Percentiles rank a stretch among this genome's conserved stretches.
phyloP scores from a whole-genome alignment of 225 moss, liverwort and hornwort species.

The Polytrichum commune region DNA sequence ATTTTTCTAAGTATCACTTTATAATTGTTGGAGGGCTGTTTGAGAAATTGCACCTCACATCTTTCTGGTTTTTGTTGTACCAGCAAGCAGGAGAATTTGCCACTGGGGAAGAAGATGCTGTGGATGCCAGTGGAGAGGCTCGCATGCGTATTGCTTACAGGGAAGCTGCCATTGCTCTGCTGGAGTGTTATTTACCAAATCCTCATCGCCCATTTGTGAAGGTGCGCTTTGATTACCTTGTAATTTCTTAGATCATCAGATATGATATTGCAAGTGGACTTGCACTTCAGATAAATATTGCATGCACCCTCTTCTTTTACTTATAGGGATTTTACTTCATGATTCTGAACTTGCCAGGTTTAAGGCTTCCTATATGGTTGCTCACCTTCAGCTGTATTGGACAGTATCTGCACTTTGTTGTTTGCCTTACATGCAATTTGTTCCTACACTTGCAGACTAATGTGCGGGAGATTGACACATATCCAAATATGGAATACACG shows the following conservation, averaged over 20 bases:
- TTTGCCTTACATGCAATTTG: background rate
- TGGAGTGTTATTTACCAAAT: constrained; percentile 87
- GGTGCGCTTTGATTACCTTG: constrained; percentile 31
- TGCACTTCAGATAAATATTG: background rate
- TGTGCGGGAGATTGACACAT: constrained; percentile 84
- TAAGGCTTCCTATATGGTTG: too few relatives aligned
- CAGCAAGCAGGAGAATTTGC: constrained; percentile 97
- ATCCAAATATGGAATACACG: constrained; percentile 84
- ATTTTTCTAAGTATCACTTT: too few relatives aligned
- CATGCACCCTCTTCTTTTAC: background rate
- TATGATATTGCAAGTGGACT: too few relatives aligned
- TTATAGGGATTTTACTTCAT: background rate
- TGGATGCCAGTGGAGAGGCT: constrained; percentile 90
- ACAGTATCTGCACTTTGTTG: too few relatives aligned
- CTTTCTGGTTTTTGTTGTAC: constrained; percentile 13
- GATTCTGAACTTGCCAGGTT: too few relatives aligned
- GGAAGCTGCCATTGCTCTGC: constrained; percentile 86
- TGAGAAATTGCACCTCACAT: too few relatives aligned
- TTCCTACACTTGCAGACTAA: constrained; percentile 63
- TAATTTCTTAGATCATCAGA: too few relatives aligned
- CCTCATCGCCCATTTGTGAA: constrained; percentile 80
- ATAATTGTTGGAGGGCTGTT: too few relatives aligned
- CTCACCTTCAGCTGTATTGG: background rate
- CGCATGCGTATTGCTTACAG: constrained; percentile 86
- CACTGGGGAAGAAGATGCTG: constrained; percentile 89